These are phyloP conservation scores for Lentinula novae-zelandiae DNA, from an alignment of 1,284 basidiomycete species.

Conservation along the genomic window DNA sequence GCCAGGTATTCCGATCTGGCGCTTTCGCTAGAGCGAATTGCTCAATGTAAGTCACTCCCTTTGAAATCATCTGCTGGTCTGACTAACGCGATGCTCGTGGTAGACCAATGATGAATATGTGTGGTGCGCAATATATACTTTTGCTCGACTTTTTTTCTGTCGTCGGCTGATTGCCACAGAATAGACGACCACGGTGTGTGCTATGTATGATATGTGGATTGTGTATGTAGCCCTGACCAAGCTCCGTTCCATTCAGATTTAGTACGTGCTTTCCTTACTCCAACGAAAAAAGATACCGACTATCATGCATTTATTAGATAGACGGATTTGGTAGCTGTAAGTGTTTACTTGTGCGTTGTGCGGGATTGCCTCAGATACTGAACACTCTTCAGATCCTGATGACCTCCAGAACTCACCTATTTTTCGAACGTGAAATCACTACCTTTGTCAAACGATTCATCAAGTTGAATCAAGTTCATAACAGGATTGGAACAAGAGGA, in stretches of 20 bases:
- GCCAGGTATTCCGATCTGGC: constrained; percentile 79
- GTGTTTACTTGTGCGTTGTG: constrained; percentile 21
- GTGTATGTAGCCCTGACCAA: background rate
- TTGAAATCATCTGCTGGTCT: background rate
- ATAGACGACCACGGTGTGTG: constrained; percentile 73
- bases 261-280: constrained; percentile 19
- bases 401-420: constrained; percentile 77
- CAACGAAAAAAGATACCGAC: background rate
- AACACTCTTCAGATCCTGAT: constrained; percentile 61
- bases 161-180: background rate
- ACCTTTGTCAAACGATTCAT: background rate
- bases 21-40: constrained; percentile 92
- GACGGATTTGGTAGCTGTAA: constrained; percentile 91
- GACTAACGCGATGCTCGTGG: constrained; percentile 1
- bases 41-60: constrained; percentile 66
- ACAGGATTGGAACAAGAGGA: constrained; percentile 73
- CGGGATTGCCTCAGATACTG: background rate
- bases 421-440: constrained; percentile 60
- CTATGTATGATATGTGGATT: background rate
- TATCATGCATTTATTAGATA: constrained; percentile 46
- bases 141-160: background rate
- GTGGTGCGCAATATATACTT: constrained; percentile 35
- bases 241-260: constrained; percentile 24
- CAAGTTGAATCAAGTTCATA: background rate
- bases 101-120: constrained; percentile 65